These are phyloP conservation scores for Rhynchosporium agropyri DNA, from an alignment of 2,329 filamentous ascomycete species.

Conservation along the genomic window DNA sequence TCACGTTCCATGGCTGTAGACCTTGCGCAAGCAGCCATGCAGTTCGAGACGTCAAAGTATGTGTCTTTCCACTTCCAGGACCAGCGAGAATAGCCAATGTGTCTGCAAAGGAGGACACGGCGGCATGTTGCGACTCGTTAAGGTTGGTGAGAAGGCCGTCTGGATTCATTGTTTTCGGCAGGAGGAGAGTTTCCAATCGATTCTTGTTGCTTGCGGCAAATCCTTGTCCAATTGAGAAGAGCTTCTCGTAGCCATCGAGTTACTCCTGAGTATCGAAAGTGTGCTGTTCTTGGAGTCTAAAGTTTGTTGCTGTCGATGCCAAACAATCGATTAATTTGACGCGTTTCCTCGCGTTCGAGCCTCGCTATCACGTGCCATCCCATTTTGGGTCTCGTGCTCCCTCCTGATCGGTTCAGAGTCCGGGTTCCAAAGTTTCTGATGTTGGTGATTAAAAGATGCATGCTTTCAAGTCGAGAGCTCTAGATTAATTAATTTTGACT, in stretches of 20 bases:
- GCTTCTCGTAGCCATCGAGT: background rate
- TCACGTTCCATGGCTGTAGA: constrained; percentile 80
- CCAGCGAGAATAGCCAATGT: constrained; percentile 66
- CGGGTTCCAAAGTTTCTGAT: background rate
- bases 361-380: background rate
- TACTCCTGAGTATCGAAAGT: background rate
- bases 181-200: background rate
- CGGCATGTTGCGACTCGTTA: constrained; percentile 64
- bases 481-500: too few relatives aligned
- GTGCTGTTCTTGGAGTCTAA: background rate
- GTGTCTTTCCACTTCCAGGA: constrained; percentile 83
- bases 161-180: constrained; percentile 32
- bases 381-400: background rate
- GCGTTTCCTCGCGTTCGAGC: constrained; percentile 3
- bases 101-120: constrained; percentile 63
- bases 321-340: constrained; percentile 1
- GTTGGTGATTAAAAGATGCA: background rate
- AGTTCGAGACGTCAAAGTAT: constrained; percentile 89
- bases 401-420: background rate
- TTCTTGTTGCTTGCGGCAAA: background rate
- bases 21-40: constrained; percentile 81
- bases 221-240: background rate
- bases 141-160: constrained; percentile 57
- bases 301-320: background rate
- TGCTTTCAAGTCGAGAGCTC: too few relatives aligned